Base-by-base conservation (phyloP, 2,329 filamentous ascomycete species). In the Curvularia spicifera region DNA sequence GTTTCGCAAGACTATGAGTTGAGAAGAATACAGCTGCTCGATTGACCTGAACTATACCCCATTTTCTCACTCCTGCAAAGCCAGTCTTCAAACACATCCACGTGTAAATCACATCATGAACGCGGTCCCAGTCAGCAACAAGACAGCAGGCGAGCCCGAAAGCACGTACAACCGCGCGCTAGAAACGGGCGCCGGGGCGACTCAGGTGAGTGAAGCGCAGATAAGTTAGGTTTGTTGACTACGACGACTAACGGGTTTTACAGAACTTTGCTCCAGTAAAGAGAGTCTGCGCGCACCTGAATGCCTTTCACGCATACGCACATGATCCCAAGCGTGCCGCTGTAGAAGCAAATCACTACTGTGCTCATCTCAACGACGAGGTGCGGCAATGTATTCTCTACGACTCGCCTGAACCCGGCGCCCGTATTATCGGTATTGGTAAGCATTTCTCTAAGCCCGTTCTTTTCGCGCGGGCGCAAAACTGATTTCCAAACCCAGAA, bases 291-390 rank as follows among this genome's bases (percentile, higher is more conserved):
- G 91, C 90, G 0, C 91, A 94, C 71, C 82, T 96, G 1, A 93
- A 95, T 68, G 91, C 91, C n/a, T 93, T 93, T 71, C 92, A 96
- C 71, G 86, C 88, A 47, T 95, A 95, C 71, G 88, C 88, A n/a
- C 83, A 86, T 26, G 89, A 94, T 45, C 86, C 88, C 0, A 83
- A 79, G 1, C 86, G 90, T 6, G 51, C 55, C 13, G 83, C 81
- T 39, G 87, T 96, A 1, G 91, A 95, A 73, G 81, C 91, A 0
- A 93, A 95, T 71, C 91, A 96, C 75, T 96, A 95, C 78, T 96
- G 92, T 73, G 84, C 88, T 0, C 91, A 95, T 69, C 69, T 95
- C 4, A 92, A 84, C 60, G 83, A 88, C 68, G 91, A 95, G 61
- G 83, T 96, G 56, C 85, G 92, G 4, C 91, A 96, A 80, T 96